These are phyloP conservation scores for Dipodascopsis tothii DNA, from an alignment of 805 yeast genomes.

Conservation along the genomic window DNA sequence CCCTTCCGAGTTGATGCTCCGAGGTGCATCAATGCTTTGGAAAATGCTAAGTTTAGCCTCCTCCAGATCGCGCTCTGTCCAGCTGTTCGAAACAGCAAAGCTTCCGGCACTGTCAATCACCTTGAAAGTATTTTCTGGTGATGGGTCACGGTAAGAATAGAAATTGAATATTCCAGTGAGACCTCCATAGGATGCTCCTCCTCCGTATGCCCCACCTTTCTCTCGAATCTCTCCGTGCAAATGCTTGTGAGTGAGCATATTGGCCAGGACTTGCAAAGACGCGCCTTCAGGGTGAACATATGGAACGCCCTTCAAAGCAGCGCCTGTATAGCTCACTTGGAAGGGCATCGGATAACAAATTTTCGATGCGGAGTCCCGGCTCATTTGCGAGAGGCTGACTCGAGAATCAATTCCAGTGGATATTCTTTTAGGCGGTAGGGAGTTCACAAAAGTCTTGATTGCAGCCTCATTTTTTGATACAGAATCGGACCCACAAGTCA, in stretches of 20 bases:
- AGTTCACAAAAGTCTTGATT: constrained; percentile 5
- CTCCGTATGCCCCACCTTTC: constrained; percentile 97
- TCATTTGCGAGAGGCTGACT: not conserved
- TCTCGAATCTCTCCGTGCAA: constrained; percentile 87
- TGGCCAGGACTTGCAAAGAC: constrained; percentile 71
- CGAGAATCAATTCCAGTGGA: no score
- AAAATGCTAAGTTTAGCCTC: constrained; percentile 88
- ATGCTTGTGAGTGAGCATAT: constrained; percentile 69
- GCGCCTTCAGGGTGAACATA: constrained; percentile 74
- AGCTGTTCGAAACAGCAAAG: constrained; percentile 42
- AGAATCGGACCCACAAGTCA: constrained; percentile 50
- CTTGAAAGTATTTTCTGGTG: constrained; percentile 59
- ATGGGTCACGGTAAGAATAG: constrained; percentile 93
- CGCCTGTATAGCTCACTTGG: constrained; percentile 78
- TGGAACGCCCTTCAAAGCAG: constrained; percentile 56
- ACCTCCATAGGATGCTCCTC: constrained; percentile 80
- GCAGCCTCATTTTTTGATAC: constrained; percentile 11
- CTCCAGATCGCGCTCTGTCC: constrained; percentile 62
- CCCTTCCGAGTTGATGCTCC: constrained; percentile 74
- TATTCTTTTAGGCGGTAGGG: no score
- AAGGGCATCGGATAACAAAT: constrained; percentile 67
- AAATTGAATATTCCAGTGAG: constrained; percentile 70
- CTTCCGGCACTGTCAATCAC: constrained; percentile 50
- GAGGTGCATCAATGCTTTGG: constrained; percentile 88
- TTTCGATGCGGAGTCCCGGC: constrained; percentile 24